Percentiles rank a stretch among this genome's conserved stretches.
Evolutionary conservation across 768 basidiomycete genomes (phyloP).

Genomic region (Termitomyces sp.): DNA sequence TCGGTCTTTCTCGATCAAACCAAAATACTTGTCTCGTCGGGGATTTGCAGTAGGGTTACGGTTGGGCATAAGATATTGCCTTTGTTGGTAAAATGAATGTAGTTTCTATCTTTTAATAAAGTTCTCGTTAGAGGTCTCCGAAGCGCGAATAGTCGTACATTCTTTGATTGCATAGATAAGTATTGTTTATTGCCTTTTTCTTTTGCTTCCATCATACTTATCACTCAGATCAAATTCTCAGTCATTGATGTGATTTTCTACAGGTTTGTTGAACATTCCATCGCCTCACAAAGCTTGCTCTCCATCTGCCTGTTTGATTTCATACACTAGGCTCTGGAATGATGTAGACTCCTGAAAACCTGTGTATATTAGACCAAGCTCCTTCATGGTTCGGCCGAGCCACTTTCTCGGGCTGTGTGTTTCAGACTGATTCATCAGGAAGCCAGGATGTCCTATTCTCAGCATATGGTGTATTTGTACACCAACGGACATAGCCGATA

Average conservation of each 20-base stretch:
- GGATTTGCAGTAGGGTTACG: background rate
- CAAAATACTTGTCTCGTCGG: background rate
- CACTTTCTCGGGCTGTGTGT: background rate
- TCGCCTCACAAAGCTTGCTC: background rate
- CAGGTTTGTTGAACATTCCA: too few relatives aligned
- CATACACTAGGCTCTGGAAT: background rate
- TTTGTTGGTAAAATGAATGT: background rate
- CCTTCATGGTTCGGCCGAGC: too few relatives aligned
- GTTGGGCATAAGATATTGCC: background rate
- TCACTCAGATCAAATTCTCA: background rate
- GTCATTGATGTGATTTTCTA: too few relatives aligned
- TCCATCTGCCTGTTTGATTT: background rate
- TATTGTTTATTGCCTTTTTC: background rate
- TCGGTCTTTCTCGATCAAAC: background rate
- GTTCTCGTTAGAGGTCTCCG: background rate
- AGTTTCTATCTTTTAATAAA: background rate
- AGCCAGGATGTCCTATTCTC: background rate
- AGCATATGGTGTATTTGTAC: background rate
- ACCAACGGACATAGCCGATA: background rate
- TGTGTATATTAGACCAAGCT: background rate
- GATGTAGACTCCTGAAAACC: background rate
- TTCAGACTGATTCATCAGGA: background rate
- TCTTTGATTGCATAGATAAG: background rate
- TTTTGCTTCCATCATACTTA: background rate
- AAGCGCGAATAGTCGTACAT: background rate